Conservation (phyloP, 257 asterid genomes). For the Nicotiana tomentosiformis region DNA sequence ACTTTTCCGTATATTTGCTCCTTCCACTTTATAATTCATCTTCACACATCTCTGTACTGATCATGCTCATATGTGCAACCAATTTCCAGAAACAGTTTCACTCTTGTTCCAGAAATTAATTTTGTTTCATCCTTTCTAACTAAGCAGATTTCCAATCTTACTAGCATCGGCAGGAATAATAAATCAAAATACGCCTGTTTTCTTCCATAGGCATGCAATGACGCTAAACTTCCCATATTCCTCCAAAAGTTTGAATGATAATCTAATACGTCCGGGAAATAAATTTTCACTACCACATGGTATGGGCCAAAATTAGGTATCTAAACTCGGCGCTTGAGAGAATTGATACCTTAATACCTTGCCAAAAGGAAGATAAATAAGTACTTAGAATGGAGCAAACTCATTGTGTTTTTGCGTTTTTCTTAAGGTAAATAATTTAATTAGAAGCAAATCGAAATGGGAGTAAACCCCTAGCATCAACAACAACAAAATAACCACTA, state of each 20-base stretch:
- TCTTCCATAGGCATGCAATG: background rate
- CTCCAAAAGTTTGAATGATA: background rate
- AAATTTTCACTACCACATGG: background rate
- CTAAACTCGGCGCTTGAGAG: background rate
- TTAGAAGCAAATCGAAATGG: background rate
- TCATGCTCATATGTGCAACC: background rate
- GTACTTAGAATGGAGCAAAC: background rate
- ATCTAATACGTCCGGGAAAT: background rate
- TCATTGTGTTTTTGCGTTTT: background rate
- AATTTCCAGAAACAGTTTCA: conserved; percentile 1
- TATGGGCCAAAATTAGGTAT: background rate
- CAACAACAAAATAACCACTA: background rate
- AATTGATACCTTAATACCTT: background rate
- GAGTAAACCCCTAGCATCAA: background rate
- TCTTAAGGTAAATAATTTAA: background rate
- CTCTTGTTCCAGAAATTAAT: background rate
- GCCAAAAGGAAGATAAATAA: background rate
- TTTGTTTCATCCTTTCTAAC: background rate
- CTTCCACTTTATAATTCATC: background rate
- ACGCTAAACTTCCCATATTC: background rate
- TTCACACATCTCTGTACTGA: background rate
- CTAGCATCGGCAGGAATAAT: background rate
- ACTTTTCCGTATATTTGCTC: background rate
- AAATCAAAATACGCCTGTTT: background rate
- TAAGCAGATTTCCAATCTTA: background rate